Conservation (phyloP, 176 grass and related monocot species). For the Puya raimondii region DNA sequence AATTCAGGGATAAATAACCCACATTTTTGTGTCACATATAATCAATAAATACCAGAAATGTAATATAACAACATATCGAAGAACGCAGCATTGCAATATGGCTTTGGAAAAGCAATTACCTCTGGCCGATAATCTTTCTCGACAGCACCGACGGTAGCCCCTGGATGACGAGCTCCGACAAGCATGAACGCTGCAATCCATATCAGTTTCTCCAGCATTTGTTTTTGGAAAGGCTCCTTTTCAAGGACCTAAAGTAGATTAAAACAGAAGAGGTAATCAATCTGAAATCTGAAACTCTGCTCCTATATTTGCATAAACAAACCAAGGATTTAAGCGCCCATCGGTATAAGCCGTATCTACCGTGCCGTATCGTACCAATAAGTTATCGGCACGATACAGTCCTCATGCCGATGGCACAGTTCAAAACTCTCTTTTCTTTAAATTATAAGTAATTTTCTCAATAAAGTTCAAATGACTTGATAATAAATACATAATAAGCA, state of each 20-base stretch:
- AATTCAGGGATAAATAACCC: background rate
- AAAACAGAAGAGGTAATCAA: background rate
- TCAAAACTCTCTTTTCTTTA: too few relatives aligned
- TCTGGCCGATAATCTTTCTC: conserved; percentile 66
- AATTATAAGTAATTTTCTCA: too few relatives aligned
- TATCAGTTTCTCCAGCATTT: conserved; percentile 96
- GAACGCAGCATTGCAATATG: background rate
- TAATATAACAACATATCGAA: background rate
- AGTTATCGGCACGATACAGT: too few relatives aligned
- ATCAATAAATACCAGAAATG: background rate
- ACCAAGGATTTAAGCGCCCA: too few relatives aligned
- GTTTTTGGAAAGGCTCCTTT: conserved; percentile 81
- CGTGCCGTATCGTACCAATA: too few relatives aligned
- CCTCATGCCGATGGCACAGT: too few relatives aligned
- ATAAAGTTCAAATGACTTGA: too few relatives aligned
- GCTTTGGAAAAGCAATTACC: conserved; percentile 29
- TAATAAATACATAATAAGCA: too few relatives aligned
- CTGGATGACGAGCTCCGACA: conserved; percentile 83
- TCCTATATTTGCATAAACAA: background rate
- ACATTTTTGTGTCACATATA: background rate
- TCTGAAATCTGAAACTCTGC: background rate
- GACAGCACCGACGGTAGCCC: conserved; percentile 64
- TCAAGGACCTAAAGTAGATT: conserved; percentile 52
- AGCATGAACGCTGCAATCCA: conserved; percentile 99
- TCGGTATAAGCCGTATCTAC: too few relatives aligned